phyloP scores from a whole-genome alignment of 2,329 filamentous ascomycete genomes.

The Colletotrichum noveboracense region DNA sequence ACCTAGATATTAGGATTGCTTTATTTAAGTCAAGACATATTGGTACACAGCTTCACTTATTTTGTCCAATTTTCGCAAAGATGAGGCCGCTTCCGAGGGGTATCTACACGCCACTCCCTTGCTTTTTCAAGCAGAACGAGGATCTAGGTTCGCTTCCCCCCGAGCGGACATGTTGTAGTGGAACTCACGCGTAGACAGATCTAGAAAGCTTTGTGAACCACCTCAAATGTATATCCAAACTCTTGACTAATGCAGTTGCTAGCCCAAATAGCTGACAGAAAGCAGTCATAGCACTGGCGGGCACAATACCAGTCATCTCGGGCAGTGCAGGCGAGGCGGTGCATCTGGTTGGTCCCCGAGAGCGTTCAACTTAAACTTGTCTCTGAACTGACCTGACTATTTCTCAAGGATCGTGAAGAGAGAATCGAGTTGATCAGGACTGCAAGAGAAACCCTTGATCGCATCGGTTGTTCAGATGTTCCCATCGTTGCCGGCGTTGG shows the following conservation, averaged over 20 bases:
- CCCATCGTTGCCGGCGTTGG: neutral
- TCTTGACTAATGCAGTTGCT: neutral
- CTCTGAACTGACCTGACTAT: neutral
- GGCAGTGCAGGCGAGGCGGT: neutral
- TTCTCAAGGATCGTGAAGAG: neutral
- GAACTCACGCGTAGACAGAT: neutral
- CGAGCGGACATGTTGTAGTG: neutral
- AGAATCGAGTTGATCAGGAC: neutral
- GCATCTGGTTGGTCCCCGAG: neutral
- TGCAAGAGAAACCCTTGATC: neutral
- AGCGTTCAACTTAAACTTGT: neutral
- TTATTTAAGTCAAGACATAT: neutral
- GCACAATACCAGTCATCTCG: neutral
- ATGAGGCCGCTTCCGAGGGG: neutral
- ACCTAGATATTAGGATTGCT: neutral
- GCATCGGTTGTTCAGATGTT: neutral
- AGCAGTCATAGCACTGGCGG: neutral
- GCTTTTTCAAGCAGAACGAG: neutral
- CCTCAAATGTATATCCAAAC: neutral
- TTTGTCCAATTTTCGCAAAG: neutral
- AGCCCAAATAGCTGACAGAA: neutral
- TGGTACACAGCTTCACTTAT: neutral
- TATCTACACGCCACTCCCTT: neutral
- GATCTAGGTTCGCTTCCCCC: neutral
- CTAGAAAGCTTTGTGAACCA: neutral